Base-by-base conservation (phyloP, 805 yeast species). In the Scheffersomyces coipomensis region DNA sequence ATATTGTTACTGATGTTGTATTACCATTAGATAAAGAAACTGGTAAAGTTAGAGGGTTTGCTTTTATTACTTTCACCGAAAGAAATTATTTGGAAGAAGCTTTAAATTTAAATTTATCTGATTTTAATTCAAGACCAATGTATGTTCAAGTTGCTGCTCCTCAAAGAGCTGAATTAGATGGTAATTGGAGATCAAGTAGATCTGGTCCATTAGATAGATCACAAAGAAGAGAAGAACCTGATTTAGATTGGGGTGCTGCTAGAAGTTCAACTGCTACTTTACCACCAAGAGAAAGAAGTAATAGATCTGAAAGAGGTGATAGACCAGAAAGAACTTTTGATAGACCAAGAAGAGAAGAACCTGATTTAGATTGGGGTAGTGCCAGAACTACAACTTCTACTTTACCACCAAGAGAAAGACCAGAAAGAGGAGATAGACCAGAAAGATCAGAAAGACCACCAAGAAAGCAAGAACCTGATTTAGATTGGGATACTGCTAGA, bases 21-120 rank as follows among this genome's bases (percentile, higher is more conserved):
- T 78, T 88, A 49, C 96, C 96, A 49, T 76, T 70, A 56, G 95
- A 86, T 63, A 60, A 51, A 56, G 64, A 52, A 46, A 78, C 81
- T 42, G 82, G 86, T 26, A 79, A 82, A 55, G 73, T 86, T 39
- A 75, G 68, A 53, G 80, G 81, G 11, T 76, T 70, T 54, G 82
- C 80, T 26, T 78, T 78, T 43, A 64, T 78, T 46, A 72, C 80
- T 12, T 77, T 78, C 49, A 52, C 54, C 19, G 66, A 68, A 44
- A 66, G 75, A 53, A 70, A 60, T 10, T 53, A 62, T 8, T 69
- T 78, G 51, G 79, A 75, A 55, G 78, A 73, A 48, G 78, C 81
- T 1, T 66, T 78, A 45, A 54, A 61, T 38, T 68, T 77, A 46
- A 66, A 71, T 43, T 61, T 63, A 46, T 47, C 70, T 36, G 69